Percentiles rank a stretch among this genome's conserved stretches.
These are phyloP conservation scores for Saturnispora kantuleensis DNA, from an alignment of 805 yeast species.

Conservation along the genomic window DNA sequence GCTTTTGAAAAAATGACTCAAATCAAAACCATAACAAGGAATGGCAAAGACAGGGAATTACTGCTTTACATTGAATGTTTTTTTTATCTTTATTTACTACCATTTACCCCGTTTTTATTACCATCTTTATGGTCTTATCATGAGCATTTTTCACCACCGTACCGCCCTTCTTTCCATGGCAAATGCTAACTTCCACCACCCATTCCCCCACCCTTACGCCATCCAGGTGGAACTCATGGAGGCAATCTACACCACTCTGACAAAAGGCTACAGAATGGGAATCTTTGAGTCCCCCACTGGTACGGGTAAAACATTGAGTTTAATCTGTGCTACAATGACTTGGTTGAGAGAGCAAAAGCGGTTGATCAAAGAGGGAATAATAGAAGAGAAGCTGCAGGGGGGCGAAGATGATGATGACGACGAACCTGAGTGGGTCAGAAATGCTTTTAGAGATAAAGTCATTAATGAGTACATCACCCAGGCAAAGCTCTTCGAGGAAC, in stretches of 20 bases:
- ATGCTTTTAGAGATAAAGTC: constrained; percentile 27
- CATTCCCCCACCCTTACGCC: constrained; percentile 60
- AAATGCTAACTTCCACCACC: constrained; percentile 47
- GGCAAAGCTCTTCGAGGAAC: constrained; percentile 32
- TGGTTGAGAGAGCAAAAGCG: constrained; percentile 43
- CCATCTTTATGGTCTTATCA: neutral
- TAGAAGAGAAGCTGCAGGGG: constrained; percentile 6
- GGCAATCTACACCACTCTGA: constrained; percentile 56
- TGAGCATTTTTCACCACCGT: neutral
- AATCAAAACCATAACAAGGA: too few species aligned
- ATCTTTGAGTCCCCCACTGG: constrained; percentile 93
- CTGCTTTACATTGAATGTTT: neutral
- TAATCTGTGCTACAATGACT: constrained; percentile 75
- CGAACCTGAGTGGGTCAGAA: constrained; percentile 33
- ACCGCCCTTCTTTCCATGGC: neutral
- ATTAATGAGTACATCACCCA: constrained; percentile 20
- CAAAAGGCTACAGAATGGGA: constrained; percentile 50
- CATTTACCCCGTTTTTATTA: neutral
- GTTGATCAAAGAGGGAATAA: constrained; percentile 8
- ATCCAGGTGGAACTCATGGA: constrained; percentile 74
- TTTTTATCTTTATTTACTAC: neutral
- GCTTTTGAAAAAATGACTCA: neutral
- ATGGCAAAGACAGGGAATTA: too few species aligned
- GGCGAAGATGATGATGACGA: constrained; percentile 29
- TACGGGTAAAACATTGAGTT: constrained; percentile 81